Evolutionary conservation across 108 stramenopile genomes (phyloP).

Genomic region (Cyclotella baltica): DNA sequence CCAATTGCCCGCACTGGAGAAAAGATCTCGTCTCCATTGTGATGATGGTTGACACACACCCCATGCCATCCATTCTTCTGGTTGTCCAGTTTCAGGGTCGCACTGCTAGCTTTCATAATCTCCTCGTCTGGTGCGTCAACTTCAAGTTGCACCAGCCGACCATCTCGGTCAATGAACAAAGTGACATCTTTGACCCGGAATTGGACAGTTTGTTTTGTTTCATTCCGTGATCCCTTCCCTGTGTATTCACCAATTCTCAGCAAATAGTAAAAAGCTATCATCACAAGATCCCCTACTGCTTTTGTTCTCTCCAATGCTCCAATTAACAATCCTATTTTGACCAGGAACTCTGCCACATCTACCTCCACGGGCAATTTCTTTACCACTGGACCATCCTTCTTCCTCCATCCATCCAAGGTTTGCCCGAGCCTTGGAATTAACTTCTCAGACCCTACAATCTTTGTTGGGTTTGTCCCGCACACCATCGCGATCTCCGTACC

Average conservation of each 20-base stretch:
- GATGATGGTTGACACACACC: too few species aligned
- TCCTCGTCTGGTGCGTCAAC: background rate
- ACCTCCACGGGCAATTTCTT: conserved; percentile 24
- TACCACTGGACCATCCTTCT: too few species aligned
- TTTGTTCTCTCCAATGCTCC: too few species aligned
- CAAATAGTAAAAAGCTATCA: conserved; percentile 23
- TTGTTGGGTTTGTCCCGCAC: background rate
- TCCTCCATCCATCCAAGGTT: too few species aligned
- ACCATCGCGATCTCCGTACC: background rate
- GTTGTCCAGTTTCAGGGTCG: conserved; percentile 13
- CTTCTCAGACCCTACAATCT: background rate
- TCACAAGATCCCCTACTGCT: background rate
- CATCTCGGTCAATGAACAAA: background rate
- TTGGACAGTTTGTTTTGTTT: conserved; percentile 22
- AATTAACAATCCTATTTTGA: background rate
- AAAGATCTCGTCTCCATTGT: background rate
- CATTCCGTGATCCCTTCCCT: background rate
- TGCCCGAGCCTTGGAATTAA: background rate
- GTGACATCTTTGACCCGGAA: conserved; percentile 5
- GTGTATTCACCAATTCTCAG: too few species aligned
- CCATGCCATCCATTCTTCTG: too few species aligned
- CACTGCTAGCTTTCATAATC: background rate
- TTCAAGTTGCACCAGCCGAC: background rate
- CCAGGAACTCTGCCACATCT: conserved; percentile 8
- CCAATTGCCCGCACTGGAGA: conserved; percentile 16